A percentile compares a stretch with the other conserved stretches of the same genome.
Evolutionary conservation across 2,329 filamentous ascomycete genomes (phyloP).

Genomic region (Ophidiomyces ophidiicola): DNA sequence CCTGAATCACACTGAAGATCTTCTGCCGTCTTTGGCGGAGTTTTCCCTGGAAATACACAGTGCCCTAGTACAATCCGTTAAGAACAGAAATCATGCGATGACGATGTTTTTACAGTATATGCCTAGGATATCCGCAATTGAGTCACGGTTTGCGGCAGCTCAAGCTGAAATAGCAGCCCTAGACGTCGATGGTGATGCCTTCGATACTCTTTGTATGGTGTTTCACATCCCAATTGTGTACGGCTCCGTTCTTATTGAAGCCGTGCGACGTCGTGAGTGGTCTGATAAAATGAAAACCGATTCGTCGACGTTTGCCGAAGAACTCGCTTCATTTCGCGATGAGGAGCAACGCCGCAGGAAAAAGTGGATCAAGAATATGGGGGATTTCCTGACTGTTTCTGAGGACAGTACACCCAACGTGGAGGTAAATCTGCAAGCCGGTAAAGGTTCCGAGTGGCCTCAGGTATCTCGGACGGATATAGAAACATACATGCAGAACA

Average conservation of each 20-base stretch:
- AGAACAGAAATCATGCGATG: slow-evolving; percentile 57
- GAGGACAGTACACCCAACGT: slow-evolving; percentile 63
- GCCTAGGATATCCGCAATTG: slow-evolving; percentile 69
- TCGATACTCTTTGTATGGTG: slow-evolving; percentile 68
- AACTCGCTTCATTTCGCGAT: slow-evolving; percentile 82
- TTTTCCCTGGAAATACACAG: slow-evolving; percentile 45
- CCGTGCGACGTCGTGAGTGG: slow-evolving; percentile 79
- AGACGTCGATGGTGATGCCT: slow-evolving; percentile 64
- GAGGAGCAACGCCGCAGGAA: slow-evolving; percentile 80
- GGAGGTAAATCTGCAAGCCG: slow-evolving; percentile 69
- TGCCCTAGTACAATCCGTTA: slow-evolving; percentile 39
- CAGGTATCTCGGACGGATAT: slow-evolving; percentile 62
- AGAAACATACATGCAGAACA: slow-evolving; percentile 54
- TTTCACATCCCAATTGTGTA: slow-evolving; percentile 80
- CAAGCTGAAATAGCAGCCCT: slow-evolving; percentile 61
- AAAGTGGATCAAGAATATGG: slow-evolving; percentile 81
- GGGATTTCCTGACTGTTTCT: slow-evolving; percentile 53
- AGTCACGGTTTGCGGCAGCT: slow-evolving; percentile 58
- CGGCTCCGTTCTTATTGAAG: slow-evolving; percentile 75
- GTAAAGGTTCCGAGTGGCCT: slow-evolving; percentile 69
- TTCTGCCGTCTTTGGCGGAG: slow-evolving; percentile 48
- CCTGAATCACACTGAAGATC: slow-evolving; percentile 50
- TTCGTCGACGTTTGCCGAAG: slow-evolving; percentile 76
- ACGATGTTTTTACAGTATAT: slow-evolving; percentile 59
- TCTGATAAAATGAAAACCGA: slow-evolving; percentile 79